Evolutionary conservation across 192 early-diverging fungal species (phyloP).

Genomic region (Entomortierella lignicola): DNA sequence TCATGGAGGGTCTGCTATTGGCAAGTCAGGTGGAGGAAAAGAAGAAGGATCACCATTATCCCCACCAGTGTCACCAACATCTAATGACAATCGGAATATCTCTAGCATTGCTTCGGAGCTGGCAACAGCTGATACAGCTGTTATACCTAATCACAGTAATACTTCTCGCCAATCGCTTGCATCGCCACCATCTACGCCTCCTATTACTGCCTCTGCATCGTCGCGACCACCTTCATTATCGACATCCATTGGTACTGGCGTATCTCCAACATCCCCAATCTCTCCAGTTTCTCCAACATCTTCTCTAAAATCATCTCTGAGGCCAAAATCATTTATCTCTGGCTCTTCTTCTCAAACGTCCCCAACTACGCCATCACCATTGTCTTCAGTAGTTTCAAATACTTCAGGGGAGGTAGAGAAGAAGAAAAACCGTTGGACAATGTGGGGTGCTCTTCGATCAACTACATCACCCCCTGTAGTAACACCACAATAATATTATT

Average conservation of each 20-base stretch:
- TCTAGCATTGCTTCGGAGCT: constrained; percentile 27
- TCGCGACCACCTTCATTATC: background rate
- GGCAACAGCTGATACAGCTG: constrained; percentile 7
- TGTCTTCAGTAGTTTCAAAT: too few relatives aligned
- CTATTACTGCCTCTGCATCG: background rate
- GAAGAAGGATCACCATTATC: background rate
- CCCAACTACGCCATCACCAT: background rate
- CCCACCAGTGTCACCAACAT: background rate
- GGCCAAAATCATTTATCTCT: background rate
- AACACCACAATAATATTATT: background rate
- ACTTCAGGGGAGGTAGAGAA: background rate
- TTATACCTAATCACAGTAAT: background rate
- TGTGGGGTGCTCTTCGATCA: constrained; percentile 22
- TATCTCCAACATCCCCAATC: constrained; percentile 1
- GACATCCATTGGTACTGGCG: background rate
- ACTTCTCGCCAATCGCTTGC: background rate
- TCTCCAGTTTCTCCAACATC: constrained; percentile 8
- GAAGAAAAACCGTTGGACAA: constrained; percentile 34
- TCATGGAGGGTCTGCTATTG: background rate
- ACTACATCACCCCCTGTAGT: background rate
- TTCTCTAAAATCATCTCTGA: constrained; percentile 1
- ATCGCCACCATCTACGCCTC: background rate
- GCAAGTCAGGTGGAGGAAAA: background rate
- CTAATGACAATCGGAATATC: constrained; percentile 12
- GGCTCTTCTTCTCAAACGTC: background rate